Evolutionary conservation across 116 monocot species (phyloP).

Genomic region (Thalassia testudinum): DNA sequence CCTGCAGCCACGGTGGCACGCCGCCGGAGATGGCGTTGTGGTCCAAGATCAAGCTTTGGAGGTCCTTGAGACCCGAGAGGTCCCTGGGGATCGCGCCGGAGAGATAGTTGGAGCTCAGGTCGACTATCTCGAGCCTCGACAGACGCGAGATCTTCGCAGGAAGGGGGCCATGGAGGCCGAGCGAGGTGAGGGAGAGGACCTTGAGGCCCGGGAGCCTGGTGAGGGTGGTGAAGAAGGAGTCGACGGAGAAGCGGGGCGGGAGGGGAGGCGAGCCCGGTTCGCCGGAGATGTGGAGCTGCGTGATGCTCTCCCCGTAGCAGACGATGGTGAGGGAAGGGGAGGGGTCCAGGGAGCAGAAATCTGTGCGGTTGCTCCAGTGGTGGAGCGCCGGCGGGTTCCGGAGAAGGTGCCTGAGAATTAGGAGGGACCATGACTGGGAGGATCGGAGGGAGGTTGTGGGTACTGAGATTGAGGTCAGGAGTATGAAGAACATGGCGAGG

Average conservation of each 20-base stretch:
- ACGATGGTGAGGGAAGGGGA: conserved; percentile 48
- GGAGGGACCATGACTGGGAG: conserved; percentile 76
- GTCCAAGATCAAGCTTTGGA: conserved; percentile 73
- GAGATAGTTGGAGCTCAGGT: conserved; percentile 75
- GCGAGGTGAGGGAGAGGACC: conserved; percentile 62
- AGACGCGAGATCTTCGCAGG: conserved; percentile 60
- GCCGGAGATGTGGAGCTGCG: conserved; percentile 70
- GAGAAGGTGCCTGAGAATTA: conserved; percentile 45
- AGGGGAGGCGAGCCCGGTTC: conserved; percentile 22
- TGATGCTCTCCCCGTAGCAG: conserved; percentile 77
- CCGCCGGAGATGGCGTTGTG: conserved; percentile 45
- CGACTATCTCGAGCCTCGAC: conserved; percentile 57
- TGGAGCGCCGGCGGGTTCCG: conserved; percentile 37
- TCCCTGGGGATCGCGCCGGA: conserved; percentile 41
- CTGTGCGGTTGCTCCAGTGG: conserved; percentile 42
- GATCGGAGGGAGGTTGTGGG: conserved; percentile 36
- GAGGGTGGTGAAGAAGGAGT: conserved; percentile 79
- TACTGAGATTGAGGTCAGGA: conserved; percentile 13
- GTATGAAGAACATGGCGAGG: conserved; percentile 12
- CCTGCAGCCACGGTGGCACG: conserved; percentile 35
- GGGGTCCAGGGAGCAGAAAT: conserved; percentile 48
- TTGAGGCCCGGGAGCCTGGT: conserved; percentile 61
- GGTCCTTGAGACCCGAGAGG: conserved; percentile 29
- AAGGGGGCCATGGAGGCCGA: conserved; percentile 65
- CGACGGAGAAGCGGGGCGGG: conserved; percentile 49